Conservation (phyloP, 2,329 filamentous ascomycete genomes). For the Ophioceras dolichostomum region DNA sequence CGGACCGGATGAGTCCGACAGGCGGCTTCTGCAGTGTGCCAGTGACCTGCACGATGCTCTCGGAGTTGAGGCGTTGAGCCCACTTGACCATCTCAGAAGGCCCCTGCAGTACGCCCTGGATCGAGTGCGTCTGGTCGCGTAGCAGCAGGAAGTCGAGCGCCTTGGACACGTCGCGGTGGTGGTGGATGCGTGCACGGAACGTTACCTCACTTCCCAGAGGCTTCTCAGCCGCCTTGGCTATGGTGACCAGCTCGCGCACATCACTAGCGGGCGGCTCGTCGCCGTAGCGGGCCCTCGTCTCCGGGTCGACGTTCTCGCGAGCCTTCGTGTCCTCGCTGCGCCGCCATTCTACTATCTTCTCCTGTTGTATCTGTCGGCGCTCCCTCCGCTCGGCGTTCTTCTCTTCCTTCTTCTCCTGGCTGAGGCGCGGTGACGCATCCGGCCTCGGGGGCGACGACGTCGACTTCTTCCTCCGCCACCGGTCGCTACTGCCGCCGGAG, state of each 20-base stretch:
- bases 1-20: constrained; percentile 50
- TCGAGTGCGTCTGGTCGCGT: constrained; percentile 69
- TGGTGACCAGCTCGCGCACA: constrained; percentile 3
- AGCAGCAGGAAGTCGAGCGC: constrained; percentile 78
- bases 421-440: neutral
- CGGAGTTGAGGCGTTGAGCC: constrained; percentile 70
- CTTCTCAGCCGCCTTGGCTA: constrained; percentile 10
- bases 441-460: too few species aligned
- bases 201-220: constrained; percentile 42
- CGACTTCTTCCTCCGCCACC: too few species aligned
- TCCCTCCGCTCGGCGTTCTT: constrained; percentile 3
- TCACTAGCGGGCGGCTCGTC: neutral
- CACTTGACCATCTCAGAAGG: constrained; percentile 59
- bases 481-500: too few species aligned
- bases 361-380: neutral
- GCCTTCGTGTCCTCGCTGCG: constrained; percentile 3
- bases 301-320: constrained; percentile 2
- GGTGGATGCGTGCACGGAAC: constrained; percentile 65
- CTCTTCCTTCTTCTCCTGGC: constrained; percentile 1
- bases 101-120: constrained; percentile 65
- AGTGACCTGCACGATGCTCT: constrained; percentile 65
- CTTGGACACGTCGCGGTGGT: constrained; percentile 69
- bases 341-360: neutral
- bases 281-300: constrained; percentile 1
- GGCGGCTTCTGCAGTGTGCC: constrained; percentile 63